Conservation (phyloP, 2,329 filamentous ascomycete genomes). For the Xylaria polymorpha region DNA sequence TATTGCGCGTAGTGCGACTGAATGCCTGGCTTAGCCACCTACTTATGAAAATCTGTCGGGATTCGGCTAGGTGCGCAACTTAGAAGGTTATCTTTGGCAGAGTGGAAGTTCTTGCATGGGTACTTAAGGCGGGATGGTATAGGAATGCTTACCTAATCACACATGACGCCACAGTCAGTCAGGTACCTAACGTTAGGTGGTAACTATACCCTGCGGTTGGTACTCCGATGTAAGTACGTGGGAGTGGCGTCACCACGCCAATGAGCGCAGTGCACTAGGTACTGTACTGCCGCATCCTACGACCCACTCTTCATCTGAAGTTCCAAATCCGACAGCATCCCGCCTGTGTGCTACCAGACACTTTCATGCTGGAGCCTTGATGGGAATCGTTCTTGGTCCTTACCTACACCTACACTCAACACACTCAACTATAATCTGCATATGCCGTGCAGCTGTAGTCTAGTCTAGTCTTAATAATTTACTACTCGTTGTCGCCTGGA, state of each 20-base stretch:
- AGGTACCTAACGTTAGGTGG: conserved; percentile 3
- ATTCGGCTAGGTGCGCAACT: not conserved
- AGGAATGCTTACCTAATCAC: conserved; percentile 23
- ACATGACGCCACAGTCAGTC: conserved; percentile 20
- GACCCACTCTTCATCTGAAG: conserved; percentile 17
- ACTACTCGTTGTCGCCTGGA: conserved; percentile 1
- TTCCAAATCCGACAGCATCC: conserved; percentile 13
- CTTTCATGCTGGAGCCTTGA: conserved; percentile 5
- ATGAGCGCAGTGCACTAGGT: conserved; percentile 5
- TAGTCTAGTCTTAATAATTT: conserved; percentile 6
- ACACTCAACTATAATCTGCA: not conserved
- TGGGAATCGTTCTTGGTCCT: not conserved
- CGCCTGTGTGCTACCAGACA: not conserved
- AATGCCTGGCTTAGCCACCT: not conserved
- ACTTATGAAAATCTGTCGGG: not conserved
- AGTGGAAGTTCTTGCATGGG: conserved; percentile 1
- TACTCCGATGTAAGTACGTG: not conserved
- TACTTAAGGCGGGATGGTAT: too few relatives aligned
- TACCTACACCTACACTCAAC: too few relatives aligned
- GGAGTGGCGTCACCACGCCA: conserved; percentile 30
- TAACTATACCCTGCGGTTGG: not conserved
- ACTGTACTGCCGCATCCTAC: conserved; percentile 10
- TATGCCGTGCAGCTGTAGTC: conserved; percentile 6
- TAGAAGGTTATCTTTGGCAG: not conserved
- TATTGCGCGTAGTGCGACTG: not conserved